Evolutionary conservation across 1,284 basidiomycete species (phyloP), one percentile per base, ranked within the genome.

Genomic region (Ustilago loliicola): DNA sequence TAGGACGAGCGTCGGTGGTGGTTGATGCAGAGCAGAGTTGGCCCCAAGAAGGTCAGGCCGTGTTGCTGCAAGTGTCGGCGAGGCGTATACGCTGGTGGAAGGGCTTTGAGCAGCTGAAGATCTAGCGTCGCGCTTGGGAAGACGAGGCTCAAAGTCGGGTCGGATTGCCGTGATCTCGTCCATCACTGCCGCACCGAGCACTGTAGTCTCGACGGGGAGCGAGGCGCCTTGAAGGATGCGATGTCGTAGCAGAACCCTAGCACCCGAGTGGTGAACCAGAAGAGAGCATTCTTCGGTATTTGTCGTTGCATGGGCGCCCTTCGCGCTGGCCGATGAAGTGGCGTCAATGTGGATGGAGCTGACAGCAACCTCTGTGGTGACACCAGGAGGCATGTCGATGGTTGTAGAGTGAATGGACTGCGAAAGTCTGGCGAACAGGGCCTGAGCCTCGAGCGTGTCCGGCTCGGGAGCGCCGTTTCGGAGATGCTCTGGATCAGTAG

Each of bases 91-190:
- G 40, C 65, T 65, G 25, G 52, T 61, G 9, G 62, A 53, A 19
- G 77, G 56, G 47, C 72, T 65, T 42, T 76, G 63, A 40, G 61
- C 61, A 13, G 59, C 53, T 40, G 80, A 61, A 40, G 78, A 60
- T 57, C 72, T 29, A 5, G 42, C 13, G 30, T 69, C 63, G 38
- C 65, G 66, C 42, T 78, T 72, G 1, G 66, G 63, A 61, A 68
- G n/a, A 38, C 72, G 76, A 34, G 77, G 74, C 47, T 84, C 83
- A 56, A 83, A 84, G 55, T 85, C 83, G 48, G 70, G 61, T 5
- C 80, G 74, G 30, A 84, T 51, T 19, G 64, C 51, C 2, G 81
- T 84, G 55, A 85, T 77, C 58, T 77, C 69, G 53, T 79, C 79
- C 65, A 75, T 65, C 2, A 66, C 50, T 1, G 76, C 78, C 2